phyloP scores from a whole-genome alignment of 1,284 basidiomycete genomes.

The Hemileia vastatrix region DNA sequence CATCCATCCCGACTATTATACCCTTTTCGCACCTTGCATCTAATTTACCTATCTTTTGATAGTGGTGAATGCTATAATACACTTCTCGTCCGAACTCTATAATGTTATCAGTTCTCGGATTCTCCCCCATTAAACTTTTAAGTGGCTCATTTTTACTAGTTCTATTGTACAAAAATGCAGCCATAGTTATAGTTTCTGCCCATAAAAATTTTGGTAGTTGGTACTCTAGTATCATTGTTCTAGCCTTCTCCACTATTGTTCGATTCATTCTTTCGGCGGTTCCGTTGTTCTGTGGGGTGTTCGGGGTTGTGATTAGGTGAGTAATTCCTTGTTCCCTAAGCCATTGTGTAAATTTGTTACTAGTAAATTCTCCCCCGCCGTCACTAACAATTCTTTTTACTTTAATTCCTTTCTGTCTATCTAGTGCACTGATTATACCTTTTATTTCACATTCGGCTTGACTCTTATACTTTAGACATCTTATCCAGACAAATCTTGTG shows the following conservation, averaged over 20 bases:
- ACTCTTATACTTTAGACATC: background rate
- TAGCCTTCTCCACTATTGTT: constrained; percentile 7
- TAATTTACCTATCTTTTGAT: too few species aligned
- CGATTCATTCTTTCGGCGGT: constrained; percentile 10
- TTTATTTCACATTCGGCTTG: background rate
- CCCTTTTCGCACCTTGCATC: too few species aligned
- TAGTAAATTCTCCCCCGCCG: constrained; percentile 12
- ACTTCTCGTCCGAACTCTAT: too few species aligned
- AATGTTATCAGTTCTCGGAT: too few species aligned
- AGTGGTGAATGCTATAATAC: too few species aligned
- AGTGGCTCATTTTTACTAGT: background rate
- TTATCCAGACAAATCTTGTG: constrained; percentile 6
- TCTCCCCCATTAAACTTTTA: too few species aligned
- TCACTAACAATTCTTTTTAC: constrained; percentile 9
- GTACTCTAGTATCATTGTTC: background rate
- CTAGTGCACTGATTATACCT: background rate
- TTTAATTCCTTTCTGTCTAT: background rate
- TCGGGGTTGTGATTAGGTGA: constrained; percentile 2
- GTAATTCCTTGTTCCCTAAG: constrained; percentile 2
- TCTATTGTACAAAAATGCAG: background rate
- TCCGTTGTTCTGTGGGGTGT: constrained; percentile 16
- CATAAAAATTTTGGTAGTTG: background rate
- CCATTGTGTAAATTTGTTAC: background rate
- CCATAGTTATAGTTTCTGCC: constrained; percentile 9
- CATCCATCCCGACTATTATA: too few species aligned